Evolutionary conservation across 192 early-diverging fungal species (phyloP).

Genomic region (Entomortierella lignicola): DNA sequence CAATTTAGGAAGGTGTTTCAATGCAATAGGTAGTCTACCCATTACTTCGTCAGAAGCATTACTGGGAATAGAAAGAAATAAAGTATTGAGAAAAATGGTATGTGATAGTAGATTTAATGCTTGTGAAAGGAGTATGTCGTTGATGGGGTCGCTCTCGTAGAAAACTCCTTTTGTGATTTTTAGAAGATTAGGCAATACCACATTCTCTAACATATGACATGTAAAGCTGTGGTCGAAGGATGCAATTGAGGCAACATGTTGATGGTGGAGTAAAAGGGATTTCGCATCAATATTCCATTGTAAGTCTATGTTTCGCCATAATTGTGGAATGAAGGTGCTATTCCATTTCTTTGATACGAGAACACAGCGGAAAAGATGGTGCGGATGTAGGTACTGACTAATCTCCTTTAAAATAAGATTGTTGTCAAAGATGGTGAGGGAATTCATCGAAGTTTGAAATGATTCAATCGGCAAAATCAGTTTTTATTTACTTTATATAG

Average conservation of each 20-base stretch:
- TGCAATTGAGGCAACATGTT: neutral
- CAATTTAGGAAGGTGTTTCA: neutral
- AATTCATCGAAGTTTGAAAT: too few relatives aligned
- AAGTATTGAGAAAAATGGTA: neutral
- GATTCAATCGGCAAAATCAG: too few relatives aligned
- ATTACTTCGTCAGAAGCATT: neutral
- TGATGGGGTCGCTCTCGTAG: neutral
- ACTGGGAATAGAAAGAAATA: conserved; percentile 1
- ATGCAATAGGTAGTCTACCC: neutral
- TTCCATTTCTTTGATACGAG: conserved; percentile 1
- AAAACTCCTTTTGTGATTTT: neutral
- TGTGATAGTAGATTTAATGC: neutral
- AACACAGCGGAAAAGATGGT: conserved; percentile 1
- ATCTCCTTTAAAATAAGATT: neutral
- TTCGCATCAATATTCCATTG: neutral
- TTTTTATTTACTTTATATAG: too few relatives aligned
- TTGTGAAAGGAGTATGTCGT: neutral
- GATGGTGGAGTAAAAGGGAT: neutral
- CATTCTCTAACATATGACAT: neutral
- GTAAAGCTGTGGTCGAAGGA: neutral
- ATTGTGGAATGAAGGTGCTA: neutral
- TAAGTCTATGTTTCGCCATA: neutral
- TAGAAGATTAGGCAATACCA: neutral
- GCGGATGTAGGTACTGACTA: neutral
- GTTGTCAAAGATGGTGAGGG: neutral